Conservation (phyloP, 495 filamentous ascomycete species). For the Chlorociboria aeruginascens region DNA sequence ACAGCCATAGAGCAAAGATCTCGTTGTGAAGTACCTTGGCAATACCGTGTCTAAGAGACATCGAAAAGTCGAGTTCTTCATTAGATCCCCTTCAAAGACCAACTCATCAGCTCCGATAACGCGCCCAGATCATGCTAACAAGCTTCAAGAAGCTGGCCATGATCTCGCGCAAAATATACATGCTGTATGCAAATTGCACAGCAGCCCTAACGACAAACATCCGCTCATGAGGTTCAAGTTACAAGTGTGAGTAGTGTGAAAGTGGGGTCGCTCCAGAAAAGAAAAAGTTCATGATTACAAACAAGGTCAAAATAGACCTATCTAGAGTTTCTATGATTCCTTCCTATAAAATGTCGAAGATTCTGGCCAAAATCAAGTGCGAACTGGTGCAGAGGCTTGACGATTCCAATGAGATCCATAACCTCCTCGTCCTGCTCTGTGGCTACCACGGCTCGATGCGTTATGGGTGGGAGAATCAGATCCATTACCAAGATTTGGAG, state of each 20-base stretch:
- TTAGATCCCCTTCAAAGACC: no score
- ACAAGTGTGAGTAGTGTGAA: constrained; percentile 2
- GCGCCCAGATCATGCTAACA: constrained; percentile 2
- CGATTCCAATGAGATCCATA: constrained; percentile 14
- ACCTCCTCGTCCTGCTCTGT: constrained; percentile 7
- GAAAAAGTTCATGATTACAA: constrained; percentile 11
- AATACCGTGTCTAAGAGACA: no score
- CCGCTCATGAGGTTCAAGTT: constrained; percentile 7
- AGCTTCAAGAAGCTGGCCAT: constrained; percentile 8
- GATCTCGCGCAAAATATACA: constrained; percentile 13
- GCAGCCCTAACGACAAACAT: constrained; percentile 16
- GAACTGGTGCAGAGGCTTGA: constrained; percentile 14
- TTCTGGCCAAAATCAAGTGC: constrained; percentile 7
- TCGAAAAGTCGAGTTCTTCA: no score
- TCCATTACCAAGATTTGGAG: constrained; percentile 9
- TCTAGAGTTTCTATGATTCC: neutral
- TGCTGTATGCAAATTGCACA: constrained; percentile 14
- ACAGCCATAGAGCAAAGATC: no score
- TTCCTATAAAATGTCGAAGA: neutral
- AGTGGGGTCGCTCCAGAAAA: constrained; percentile 5
- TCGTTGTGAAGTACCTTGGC: no score
- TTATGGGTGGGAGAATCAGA: constrained; percentile 8
- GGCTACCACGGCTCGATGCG: constrained; percentile 10
- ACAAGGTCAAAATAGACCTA: constrained; percentile 3
- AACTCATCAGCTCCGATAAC: neutral